Base-by-base conservation (phyloP, 768 basidiomycete species). In the Porphyrellus cyaneotinctus region DNA sequence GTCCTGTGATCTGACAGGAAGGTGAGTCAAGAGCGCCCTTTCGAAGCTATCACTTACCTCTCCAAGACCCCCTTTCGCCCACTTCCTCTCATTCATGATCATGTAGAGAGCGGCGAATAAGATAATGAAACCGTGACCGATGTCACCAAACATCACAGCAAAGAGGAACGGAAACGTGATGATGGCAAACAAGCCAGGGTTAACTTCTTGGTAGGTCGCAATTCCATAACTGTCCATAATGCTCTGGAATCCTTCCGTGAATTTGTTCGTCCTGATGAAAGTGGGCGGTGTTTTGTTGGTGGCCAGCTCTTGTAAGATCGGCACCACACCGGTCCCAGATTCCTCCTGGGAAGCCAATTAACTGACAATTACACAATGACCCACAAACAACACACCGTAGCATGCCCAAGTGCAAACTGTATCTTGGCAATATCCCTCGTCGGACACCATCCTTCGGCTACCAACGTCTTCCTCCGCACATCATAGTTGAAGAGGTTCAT, bases 141-240 rank as follows among this genome's bases (percentile, higher is more conserved):
- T 90, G 71, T 99, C 97, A 63, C 97, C 97, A 67, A 99, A 99
- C 97, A 99, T 99, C 74, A 99, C 91, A 6, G 93, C 95, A 63
- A 98, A 99, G 59, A 99, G 72, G 83, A 99, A 98, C 0, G 97
- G 97, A 83, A 97, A 97, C 2, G 94, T 97, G 60, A 88, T 75
- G 59, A 91, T 75, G 0, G 91, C 92, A 70, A 95, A 95, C 26
- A 98, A 72, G 49, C 95, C 97, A 18, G 97, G 95, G 67, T 98
- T 98, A 67, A 94, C 85, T 71, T 99, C 97, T 67, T 97, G 91
- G 67, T 99, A 98, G 1, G 82, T 85, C 14, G 93, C 90, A 47
- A 91, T 84, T 63, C 95, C 97, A 65, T 99, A 99, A 46, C 88
- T 87, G 70, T 99, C 97, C 85, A 99, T 97, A 72, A 99, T 95